Conservation (phyloP, 225 moss, liverwort and hornwort genomes). For the Physcomitrium patens region DNA sequence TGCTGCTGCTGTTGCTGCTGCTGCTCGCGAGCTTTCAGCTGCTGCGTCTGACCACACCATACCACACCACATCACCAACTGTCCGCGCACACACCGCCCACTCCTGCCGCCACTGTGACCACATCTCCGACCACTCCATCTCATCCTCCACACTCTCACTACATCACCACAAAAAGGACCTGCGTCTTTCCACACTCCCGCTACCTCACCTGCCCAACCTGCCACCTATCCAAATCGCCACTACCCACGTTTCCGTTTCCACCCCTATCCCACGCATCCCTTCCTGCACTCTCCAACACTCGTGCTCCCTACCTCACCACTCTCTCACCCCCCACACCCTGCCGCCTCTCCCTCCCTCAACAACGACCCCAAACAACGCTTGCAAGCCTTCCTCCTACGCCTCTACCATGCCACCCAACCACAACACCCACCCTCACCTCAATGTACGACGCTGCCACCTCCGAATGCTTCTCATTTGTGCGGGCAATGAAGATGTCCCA, state of each 20-base stretch:
- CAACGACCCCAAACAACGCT: background rate
- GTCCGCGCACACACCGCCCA: no score
- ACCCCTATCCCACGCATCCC: no score
- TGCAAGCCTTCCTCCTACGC: constrained; percentile 6
- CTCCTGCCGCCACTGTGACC: no score
- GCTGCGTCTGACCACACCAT: constrained; percentile 35
- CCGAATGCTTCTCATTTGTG: constrained; percentile 98
- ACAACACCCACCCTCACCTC: constrained; percentile 66
- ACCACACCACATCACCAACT: constrained; percentile 5
- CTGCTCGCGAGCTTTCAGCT: constrained; percentile 52
- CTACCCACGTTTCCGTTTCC: no score
- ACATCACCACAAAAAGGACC: background rate
- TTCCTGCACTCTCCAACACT: no score
- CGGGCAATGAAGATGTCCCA: constrained; percentile 99
- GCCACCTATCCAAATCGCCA: background rate
- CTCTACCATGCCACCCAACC: constrained; percentile 20
- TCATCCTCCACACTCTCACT: background rate
- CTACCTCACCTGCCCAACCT: background rate
- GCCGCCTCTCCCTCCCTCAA: background rate
- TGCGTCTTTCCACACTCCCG: no score
- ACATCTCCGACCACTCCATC: no score
- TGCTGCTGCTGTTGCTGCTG: constrained; percentile 50
- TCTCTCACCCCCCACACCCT: no score
- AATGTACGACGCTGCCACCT: constrained; percentile 99
- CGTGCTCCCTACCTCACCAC: no score